Evolutionary conservation across 371 early-diverging fungal species (phyloP).

Genomic region (Coemansia sp.): DNA sequence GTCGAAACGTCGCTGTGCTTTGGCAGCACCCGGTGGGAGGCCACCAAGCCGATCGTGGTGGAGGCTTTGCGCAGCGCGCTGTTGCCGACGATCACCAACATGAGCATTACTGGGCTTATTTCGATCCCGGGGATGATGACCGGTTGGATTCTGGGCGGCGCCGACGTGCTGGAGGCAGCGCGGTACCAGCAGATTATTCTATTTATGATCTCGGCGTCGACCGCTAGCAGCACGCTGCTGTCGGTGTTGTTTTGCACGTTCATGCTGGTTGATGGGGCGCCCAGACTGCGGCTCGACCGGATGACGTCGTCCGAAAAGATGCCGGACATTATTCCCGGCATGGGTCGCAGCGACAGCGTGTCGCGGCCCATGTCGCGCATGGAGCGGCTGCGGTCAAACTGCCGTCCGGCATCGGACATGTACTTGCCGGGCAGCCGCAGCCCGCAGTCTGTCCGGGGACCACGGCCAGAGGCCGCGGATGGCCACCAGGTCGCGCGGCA

Average conservation of each 20-base stretch:
- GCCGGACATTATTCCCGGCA: background rate
- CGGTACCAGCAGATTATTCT: constrained; percentile 79
- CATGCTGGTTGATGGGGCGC: constrained; percentile 60
- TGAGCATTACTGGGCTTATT: constrained; percentile 84
- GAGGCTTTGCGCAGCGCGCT: constrained; percentile 75
- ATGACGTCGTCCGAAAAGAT: background rate
- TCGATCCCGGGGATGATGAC: constrained; percentile 92
- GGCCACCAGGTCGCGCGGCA: background rate
- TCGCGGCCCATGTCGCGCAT: constrained; percentile 12
- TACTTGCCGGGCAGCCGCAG: constrained; percentile 5
- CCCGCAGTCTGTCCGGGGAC: background rate
- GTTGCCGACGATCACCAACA: constrained; percentile 79
- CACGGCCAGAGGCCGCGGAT: background rate
- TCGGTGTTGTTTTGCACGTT: constrained; percentile 63
- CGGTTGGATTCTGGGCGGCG: constrained; percentile 85
- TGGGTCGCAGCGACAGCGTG: background rate
- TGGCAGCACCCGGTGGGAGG: constrained; percentile 89
- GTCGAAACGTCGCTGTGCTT: constrained; percentile 72
- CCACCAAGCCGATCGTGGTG: constrained; percentile 67
- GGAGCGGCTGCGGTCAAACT: constrained; percentile 30
- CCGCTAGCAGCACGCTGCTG: constrained; percentile 63
- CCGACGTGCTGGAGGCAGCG: constrained; percentile 74
- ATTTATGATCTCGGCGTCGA: constrained; percentile 77
- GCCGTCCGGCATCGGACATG: constrained; percentile 39
- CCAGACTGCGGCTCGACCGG: constrained; percentile 64